These are phyloP conservation scores for Leccinum rimulosum DNA, from an alignment of 768 basidiomycete species.

Conservation along the genomic window DNA sequence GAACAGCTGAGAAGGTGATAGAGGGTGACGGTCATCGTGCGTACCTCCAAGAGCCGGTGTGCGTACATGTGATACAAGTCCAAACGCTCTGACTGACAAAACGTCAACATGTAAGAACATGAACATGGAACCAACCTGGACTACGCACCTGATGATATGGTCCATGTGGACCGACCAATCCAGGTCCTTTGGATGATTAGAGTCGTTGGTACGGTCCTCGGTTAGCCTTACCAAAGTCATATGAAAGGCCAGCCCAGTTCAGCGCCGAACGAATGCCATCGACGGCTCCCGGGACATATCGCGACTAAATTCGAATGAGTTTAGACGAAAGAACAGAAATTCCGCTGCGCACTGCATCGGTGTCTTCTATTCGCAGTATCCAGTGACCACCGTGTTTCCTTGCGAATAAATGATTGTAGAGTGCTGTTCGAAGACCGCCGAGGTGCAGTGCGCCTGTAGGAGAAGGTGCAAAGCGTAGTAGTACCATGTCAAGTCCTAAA, in stretches of 20 bases:
- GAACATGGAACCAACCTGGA: neutral
- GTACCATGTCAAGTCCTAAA: constrained; percentile 28
- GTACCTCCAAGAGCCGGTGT: constrained; percentile 72
- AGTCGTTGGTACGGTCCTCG: neutral
- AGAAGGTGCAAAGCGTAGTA: constrained; percentile 93
- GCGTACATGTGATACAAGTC: constrained; percentile 81
- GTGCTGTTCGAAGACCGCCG: constrained; percentile 89
- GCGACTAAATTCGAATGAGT: constrained; percentile 46
- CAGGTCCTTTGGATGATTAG: constrained; percentile 59
- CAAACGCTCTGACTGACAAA: constrained; percentile 77
- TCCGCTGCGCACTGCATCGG: constrained; percentile 72
- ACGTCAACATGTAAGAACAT: neutral
- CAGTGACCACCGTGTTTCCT: constrained; percentile 81
- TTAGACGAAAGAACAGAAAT: neutral
- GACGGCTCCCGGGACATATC: constrained; percentile 80
- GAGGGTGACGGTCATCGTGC: constrained; percentile 2
- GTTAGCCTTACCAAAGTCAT: constrained; percentile 73
- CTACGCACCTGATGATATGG: constrained; percentile 80
- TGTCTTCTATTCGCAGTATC: constrained; percentile 94
- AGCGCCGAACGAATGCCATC: constrained; percentile 75
- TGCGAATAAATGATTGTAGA: constrained; percentile 89
- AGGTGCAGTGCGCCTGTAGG: constrained; percentile 94
- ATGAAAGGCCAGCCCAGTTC: constrained; percentile 88
- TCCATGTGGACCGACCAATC: constrained; percentile 65
- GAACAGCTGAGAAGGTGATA: neutral